phyloP scores from a whole-genome alignment of 1,284 basidiomycete species.

The Trichosporon asahii region DNA sequence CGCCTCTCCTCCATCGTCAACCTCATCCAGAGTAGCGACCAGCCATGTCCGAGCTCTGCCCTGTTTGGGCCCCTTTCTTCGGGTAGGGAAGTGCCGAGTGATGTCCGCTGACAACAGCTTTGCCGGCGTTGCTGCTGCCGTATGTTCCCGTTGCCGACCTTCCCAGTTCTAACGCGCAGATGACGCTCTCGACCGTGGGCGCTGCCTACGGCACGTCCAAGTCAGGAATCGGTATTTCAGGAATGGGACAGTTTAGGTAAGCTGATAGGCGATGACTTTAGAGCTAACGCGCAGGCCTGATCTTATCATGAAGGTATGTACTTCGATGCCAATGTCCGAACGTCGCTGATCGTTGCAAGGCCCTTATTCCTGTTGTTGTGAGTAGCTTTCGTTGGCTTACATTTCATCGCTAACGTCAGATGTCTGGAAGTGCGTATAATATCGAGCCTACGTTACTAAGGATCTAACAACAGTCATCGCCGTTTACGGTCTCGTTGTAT shows the following conservation, averaged over 20 bases:
- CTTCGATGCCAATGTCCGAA: too few species aligned
- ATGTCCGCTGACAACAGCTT: constrained; percentile 31
- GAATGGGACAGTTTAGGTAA: constrained; percentile 77
- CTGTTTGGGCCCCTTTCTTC: constrained; percentile 52
- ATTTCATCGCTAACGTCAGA: constrained; percentile 41
- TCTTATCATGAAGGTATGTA: constrained; percentile 89
- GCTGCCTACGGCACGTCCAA: constrained; percentile 97
- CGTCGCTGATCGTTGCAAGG: constrained; percentile 13
- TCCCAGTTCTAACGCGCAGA: constrained; percentile 30
- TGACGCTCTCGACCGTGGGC: constrained; percentile 64
- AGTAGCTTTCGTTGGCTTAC: constrained; percentile 24
- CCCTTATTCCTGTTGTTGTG: constrained; percentile 62
- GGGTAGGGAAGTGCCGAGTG: constrained; percentile 32
- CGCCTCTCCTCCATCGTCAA: background rate
- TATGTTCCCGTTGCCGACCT: constrained; percentile 22
- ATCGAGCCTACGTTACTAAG: constrained; percentile 24
- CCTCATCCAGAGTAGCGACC: background rate
- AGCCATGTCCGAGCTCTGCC: constrained; percentile 48
- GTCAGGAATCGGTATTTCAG: constrained; percentile 95
- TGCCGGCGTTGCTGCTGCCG: constrained; percentile 45
- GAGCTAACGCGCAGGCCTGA: constrained; percentile 64
- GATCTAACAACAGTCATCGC: constrained; percentile 48
- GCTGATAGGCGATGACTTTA: constrained; percentile 3
- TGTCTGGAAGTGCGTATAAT: constrained; percentile 64
- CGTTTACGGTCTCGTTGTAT: constrained; percentile 59